Evolutionary conservation across 2,329 filamentous ascomycete species (phyloP).

Genomic region (Paramyrothecium roridum): DNA sequence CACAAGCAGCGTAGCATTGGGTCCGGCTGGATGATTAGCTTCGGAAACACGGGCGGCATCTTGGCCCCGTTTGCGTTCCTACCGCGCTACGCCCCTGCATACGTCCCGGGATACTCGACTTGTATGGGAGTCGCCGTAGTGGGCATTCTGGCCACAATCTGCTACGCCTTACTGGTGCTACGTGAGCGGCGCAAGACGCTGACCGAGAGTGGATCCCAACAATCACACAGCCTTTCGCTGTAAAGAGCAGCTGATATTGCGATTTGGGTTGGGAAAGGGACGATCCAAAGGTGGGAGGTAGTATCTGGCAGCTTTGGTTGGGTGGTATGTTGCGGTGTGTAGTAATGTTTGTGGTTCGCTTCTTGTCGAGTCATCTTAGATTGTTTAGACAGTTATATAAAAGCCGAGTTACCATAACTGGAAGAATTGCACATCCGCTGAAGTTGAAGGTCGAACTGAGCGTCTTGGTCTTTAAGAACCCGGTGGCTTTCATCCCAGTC

Average conservation of each 20-base stretch:
- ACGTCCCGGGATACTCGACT: slow-evolving; percentile 3
- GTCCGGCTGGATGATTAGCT: slow-evolving; percentile 6
- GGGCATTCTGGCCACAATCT: background rate
- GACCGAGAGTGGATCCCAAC: background rate
- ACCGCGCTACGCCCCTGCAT: background rate
- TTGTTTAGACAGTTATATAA: background rate
- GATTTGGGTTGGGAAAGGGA: background rate
- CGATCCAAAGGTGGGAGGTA: background rate
- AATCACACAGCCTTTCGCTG: background rate
- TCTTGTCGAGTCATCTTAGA: background rate
- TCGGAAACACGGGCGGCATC: slow-evolving; percentile 6
- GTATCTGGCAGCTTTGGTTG: background rate
- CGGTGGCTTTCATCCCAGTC: background rate
- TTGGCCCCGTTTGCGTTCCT: slow-evolving; percentile 6
- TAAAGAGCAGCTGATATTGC: background rate
- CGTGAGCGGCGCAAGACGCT: background rate
- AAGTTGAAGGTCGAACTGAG: too few species aligned
- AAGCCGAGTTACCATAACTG: background rate
- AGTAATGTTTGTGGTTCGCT: background rate
- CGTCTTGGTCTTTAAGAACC: too few species aligned
- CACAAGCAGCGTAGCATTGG: slow-evolving; percentile 8
- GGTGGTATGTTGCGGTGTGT: background rate
- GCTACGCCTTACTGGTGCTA: slow-evolving; percentile 1
- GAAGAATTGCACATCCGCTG: background rate
- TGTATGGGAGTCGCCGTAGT: slow-evolving; percentile 4